These are phyloP conservation scores for Suhomyces ambrosiae DNA, from an alignment of 1,139 yeast genomes.

Conservation along the genomic window DNA sequence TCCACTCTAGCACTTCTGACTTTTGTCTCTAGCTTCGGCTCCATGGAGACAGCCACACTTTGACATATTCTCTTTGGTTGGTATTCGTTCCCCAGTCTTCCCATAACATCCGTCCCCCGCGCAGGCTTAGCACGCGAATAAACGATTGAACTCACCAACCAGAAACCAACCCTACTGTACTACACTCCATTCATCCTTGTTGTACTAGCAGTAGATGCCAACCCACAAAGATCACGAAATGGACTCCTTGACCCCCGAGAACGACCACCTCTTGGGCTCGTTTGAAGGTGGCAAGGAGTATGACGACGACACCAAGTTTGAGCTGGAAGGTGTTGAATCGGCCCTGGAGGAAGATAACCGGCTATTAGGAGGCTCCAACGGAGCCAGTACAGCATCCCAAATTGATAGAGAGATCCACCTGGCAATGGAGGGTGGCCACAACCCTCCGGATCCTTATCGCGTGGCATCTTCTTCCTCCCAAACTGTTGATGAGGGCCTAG, in stretches of 20 bases:
- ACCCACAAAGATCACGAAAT: not conserved
- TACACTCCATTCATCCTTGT: too few species aligned
- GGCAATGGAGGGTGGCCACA: slow-evolving; percentile 2
- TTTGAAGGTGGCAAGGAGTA: slow-evolving; percentile 8
- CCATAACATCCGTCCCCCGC: too few species aligned
- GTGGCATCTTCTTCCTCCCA: slow-evolving; percentile 3
- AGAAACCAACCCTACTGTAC: too few species aligned
- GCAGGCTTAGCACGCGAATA: too few species aligned
- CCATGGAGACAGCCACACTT: too few species aligned
- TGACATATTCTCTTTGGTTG: too few species aligned
- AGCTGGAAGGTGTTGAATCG: too few species aligned
- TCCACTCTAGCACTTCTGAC: too few species aligned
- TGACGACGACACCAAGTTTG: too few species aligned
- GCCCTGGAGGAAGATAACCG: slow-evolving; percentile 6
- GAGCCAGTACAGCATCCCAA: slow-evolving; percentile 3
- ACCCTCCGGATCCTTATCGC: slow-evolving; percentile 1
- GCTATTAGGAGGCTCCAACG: slow-evolving; percentile 1
- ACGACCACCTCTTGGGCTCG: slow-evolving; percentile 11
- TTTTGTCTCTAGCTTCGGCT: too few species aligned
- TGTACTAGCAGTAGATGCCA: not conserved
- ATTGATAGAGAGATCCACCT: slow-evolving; percentile 7
- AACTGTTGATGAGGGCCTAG: not conserved
- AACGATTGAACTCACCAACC: too few species aligned
- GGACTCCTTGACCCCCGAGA: slow-evolving; percentile 1
- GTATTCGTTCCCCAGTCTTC: too few species aligned